A percentile compares a stretch with the other conserved stretches of the same genome.
phyloP scores from a whole-genome alignment of 2,329 filamentous ascomycete genomes.

The Neobulgaria alba region DNA sequence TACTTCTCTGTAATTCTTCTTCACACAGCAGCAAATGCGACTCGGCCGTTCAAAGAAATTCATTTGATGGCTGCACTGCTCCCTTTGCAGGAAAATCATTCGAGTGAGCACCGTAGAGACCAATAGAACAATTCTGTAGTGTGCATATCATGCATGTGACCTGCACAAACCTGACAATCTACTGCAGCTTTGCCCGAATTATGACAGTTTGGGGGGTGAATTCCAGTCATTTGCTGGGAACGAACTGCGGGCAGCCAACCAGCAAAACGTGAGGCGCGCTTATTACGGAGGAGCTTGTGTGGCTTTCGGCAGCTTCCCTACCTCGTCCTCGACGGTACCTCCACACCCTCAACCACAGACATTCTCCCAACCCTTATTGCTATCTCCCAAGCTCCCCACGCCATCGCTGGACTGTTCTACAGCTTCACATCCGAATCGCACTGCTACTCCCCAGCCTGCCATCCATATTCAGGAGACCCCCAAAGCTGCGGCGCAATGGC shows the following conservation, averaged over 20 bases:
- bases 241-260: conserved; percentile 3
- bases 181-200: conserved; percentile 8
- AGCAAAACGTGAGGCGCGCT: conserved; percentile 2
- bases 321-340: too few species aligned
- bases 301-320: neutral
- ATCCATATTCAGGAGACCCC: conserved; percentile 6
- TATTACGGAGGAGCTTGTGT: neutral
- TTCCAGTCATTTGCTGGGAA: conserved; percentile 5
- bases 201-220: conserved; percentile 9
- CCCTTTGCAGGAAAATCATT: conserved; percentile 1
- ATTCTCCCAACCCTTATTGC: neutral
- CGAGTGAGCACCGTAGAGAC: conserved; percentile 6
- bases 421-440: conserved; percentile 11
- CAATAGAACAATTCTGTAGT: conserved; percentile 6
- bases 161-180: conserved; percentile 9
- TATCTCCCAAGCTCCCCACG: neutral
- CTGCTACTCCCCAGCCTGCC: neutral
- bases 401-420: conserved; percentile 1
- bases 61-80: conserved; percentile 3
- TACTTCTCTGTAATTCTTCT: conserved; percentile 26
- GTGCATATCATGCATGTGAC: conserved; percentile 11
- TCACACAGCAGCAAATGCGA: conserved; percentile 9
- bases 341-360: neutral
- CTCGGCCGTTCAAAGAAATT: conserved; percentile 7
- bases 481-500: conserved; percentile 24